Base-by-base conservation (phyloP, 2,329 filamentous ascomycete species). In the Didymella glomerata region DNA sequence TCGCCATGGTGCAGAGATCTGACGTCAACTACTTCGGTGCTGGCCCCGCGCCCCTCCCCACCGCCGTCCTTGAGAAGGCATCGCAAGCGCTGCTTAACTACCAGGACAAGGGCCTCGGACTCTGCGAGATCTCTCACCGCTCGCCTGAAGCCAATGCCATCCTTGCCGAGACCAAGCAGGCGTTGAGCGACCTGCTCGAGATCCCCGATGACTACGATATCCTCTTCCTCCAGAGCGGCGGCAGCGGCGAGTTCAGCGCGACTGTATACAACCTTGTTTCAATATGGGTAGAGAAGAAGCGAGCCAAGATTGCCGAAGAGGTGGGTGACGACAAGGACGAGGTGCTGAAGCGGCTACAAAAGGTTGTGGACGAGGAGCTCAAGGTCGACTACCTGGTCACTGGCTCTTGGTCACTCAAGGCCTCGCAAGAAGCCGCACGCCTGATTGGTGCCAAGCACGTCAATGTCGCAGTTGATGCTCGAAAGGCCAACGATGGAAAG, bases 351-450 rank as follows among this genome's bases (percentile, higher is more conserved):
- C 83, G 88, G 61, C 80, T 91, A 61, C 83, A 84, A 61, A 85
- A 86, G 68, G 84, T 87, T 52, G 84, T 93, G 6, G 83, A 89
- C 49, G 81, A 86, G 55, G 86, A 94, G 59, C 81, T 97, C 67
- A 90, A 89, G 80, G 76, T 96, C 42, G 94, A 98, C 79, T 98
- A 97, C 78, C 79, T 97, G 45, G 87, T 97, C 53, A 97, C 94
- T 3, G 94, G 94, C 53, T 88, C 89, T 53, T 98, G 93, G 92
- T 96, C 91, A 18, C 82, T 92, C 66, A 97, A 98, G 80, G 93
- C 93, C 13, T 89, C 87, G 34, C 89, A 93, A 76, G 94, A 98
- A 79, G 93, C 91, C 4, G 83, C 84, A 57, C 85, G 93, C 53
- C 82, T 98, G 10, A 77, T 97, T 2, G 93, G 94, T 20, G 78